Evolutionary conservation across 148 eudicot genomes (phyloP), one percentile per base, ranked within the genome.

Genomic region (Cornus suecica): DNA sequence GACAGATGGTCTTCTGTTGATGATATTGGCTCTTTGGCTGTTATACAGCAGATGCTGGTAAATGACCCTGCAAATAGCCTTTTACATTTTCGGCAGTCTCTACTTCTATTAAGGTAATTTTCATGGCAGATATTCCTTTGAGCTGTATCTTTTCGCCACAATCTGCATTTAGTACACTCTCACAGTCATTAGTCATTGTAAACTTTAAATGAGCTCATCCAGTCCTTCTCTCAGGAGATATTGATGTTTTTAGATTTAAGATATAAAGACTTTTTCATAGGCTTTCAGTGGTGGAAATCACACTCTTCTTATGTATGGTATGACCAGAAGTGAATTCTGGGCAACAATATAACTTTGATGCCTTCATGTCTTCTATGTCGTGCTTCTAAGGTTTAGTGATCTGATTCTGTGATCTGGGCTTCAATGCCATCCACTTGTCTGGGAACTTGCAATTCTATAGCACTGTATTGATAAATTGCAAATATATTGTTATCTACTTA

Each of bases 21-120:
- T 87, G 97, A 92, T 82, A 89, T 92, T 80, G 97, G 97, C 45
- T 92, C 97, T 72, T 80, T 92, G 70, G 94, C 94, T 74, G 91
- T 92, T 71, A 84, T 89, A 70, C 93, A 92, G 73, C 94, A 90
- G 29, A 92, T 92, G 97, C 74, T 92, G 72, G 81, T 81, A 76
- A 87, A 86, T 84, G 91, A 90, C 63, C 93, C 94, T 10, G 90
- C 90, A 64, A 92, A 89, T 82, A 92, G 97, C 88, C 87, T 92
- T 73, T 80, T 90, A 58, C 67, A 89, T 65, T 92, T 92, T 68
- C 86, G 97, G 54, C 94, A 92, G 72, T 92, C 97, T 74, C 88
- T 92, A 34, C 97, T 92, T 27, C 93, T 92, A 62, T 77, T 92
- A 72, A 78, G 97, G 97, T 92, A 71, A 82, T 79, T 63, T 24